Conservation (phyloP, 495 filamentous ascomycete species). For the Penicillium alfredii region DNA sequence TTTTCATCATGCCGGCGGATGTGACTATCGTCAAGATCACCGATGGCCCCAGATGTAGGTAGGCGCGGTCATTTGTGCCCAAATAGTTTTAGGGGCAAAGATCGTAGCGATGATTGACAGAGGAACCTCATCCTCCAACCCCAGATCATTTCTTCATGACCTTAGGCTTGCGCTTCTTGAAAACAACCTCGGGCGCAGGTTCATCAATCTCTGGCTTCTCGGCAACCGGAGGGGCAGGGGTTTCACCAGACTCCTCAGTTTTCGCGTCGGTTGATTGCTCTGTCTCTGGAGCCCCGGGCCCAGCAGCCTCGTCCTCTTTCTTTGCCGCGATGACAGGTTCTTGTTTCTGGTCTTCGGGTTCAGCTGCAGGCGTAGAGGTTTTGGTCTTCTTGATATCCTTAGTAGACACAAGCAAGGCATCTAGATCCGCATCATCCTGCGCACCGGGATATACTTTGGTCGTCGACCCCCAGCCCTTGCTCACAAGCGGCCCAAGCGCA, state of each 20-base stretch:
- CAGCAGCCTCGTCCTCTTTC: constrained; percentile 11
- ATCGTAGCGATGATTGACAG: no score
- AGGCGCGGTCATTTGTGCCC: no score
- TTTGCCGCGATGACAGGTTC: constrained; percentile 5
- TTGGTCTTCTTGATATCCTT: constrained; percentile 43
- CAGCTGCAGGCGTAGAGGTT: constrained; percentile 6
- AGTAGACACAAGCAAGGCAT: constrained; percentile 57
- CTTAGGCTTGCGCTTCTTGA: constrained; percentile 90
- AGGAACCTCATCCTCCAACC: no score
- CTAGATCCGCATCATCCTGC: constrained; percentile 50
- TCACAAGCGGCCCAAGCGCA: constrained; percentile 56
- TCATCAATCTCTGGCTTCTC: constrained; percentile 28
- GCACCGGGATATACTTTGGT: constrained; percentile 58
- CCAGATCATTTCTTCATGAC: constrained; percentile 45
- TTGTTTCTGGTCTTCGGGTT: constrained; percentile 7
- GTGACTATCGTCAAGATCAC: no score
- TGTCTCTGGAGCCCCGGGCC: constrained; percentile 2
- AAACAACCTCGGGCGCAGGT: constrained; percentile 51
- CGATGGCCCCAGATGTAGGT: no score
- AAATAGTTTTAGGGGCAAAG: no score
- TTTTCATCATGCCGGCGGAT: no score
- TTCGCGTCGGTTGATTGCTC: constrained; percentile 7
- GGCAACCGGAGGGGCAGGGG: not conserved
- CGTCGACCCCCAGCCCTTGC: constrained; percentile 69
- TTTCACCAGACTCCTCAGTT: constrained; percentile 26